Evolutionary conservation across 495 filamentous ascomycete species (phyloP), one percentile per base, ranked within the genome.

Genomic region (Talaromyces adpressus): DNA sequence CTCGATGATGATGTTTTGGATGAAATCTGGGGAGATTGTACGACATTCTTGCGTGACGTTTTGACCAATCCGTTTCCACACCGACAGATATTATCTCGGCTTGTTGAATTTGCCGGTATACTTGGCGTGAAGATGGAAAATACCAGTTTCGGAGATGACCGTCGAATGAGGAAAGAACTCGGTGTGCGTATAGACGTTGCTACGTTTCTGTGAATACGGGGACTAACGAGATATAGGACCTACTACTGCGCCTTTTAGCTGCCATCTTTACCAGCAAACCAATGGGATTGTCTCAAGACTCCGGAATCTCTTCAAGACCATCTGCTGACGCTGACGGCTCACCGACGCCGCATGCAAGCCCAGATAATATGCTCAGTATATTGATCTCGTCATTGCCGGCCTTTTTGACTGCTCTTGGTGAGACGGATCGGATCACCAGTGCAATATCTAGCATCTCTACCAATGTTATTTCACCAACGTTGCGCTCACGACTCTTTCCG

Each of bases 1-100:
- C 78, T 97, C 14, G 94, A 99, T 68, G 94, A 99, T 67, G 94
- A 99, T 79, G 89, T 94, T n/a, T 93, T 98, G 81, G 95, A 99
- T 69, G 94, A 99, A 74, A 97, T 99, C 32, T 99, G 94, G 94
- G 79, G 84, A 41, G 95, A 99, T 69, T 98, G 93, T 72, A 91
- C 91, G 68, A 85, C 88, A 0, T 99, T 99, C 73, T 72, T 98
- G 51, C 87, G 85, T 60, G 95, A 98, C 73, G 85, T 98, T 6
- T 79, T 98, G 29, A 88, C 89, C 51, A 98, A 99, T 72, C 95
- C 95, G 2, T 91, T 99, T 67, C 95, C 94, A 1, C 93, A 98
- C 70, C 83, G 94, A 56, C 92, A 96, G 71, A 92, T 91, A 22
- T 79, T 99, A 23, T 91, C 95, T 6, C 87, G 88, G 29, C 76